Evolutionary conservation across 331 rosid species (phyloP), one percentile per base, ranked within the genome.

Genomic region (Phaseolus coccineus): DNA sequence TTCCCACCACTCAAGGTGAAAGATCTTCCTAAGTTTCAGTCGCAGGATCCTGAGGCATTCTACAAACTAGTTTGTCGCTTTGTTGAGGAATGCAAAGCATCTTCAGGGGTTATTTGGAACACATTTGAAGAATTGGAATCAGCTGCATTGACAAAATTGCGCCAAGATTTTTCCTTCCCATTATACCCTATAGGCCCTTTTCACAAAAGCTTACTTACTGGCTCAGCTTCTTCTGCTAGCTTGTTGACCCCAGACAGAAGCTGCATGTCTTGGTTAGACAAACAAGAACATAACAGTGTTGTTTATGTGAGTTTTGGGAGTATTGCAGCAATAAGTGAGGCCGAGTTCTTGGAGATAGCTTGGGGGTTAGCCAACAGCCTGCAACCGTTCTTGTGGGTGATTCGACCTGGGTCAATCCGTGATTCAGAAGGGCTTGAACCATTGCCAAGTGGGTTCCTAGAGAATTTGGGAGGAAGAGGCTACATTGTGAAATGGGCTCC

Each of bases 401-500:
- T 88, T 79, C 84, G 85, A 56, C 89, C 87, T 0, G 82, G 77
- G 39, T 31, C 71, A 63, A 39, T 85, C 44, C 56, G 47, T 10
- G 94, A 77, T 1, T 86, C 85, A 2, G 73, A 86, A 13, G 85
- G 90, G 85, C 84, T 85, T n/a, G 88, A 80, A 28, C 69, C 77
- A 2, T 79, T 90, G 63, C 86, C 88, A 0, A 51, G 39, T 39
- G 87, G 80, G 71, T 88, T 86, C 50, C 22, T 79, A 0, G 77
- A 90, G 61, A 52, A 25, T 28, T 47, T 82, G 59, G 68, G 73
- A 19, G 84, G 81, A 24, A 87, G 79, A 37, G 90, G 86, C 0
- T 71, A 77, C 76, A 59, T 90, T 30, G 89, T 88, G 22, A 84
- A 90, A 68, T 90, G 90, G 92, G 88, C 92, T 22, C 90, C 88